phyloP scores from a whole-genome alignment of 805 yeast genomes.

The Myxozyma sirexii region DNA sequence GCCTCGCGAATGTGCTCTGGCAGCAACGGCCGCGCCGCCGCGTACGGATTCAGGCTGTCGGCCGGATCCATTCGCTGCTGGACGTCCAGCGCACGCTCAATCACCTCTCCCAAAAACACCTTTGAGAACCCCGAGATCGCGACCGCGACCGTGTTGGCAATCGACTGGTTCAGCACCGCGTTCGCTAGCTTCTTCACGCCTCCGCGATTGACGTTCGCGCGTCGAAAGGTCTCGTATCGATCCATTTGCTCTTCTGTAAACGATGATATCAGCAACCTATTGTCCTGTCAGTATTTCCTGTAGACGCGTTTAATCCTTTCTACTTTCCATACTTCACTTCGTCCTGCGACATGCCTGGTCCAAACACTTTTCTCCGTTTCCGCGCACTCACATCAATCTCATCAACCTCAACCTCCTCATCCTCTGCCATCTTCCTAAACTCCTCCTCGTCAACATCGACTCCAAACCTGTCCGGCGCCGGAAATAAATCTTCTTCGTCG shows the following conservation, averaged over 20 bases:
- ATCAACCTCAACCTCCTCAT: background rate
- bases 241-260: conserved; percentile 83
- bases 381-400: background rate
- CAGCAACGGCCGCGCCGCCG: conserved; percentile 54
- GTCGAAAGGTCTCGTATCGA: conserved; percentile 80
- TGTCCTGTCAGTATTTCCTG: conserved; percentile 39
- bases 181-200: conserved; percentile 82
- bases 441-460: conserved; percentile 4
- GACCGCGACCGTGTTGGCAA: conserved; percentile 77
- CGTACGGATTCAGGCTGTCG: conserved; percentile 42
- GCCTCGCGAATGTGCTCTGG: conserved; percentile 91
- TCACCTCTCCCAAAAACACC: conserved; percentile 85
- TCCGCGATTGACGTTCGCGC: conserved; percentile 71
- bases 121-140: conserved; percentile 85
- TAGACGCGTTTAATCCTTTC: no score
- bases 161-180: conserved; percentile 74
- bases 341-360: conserved; percentile 27
- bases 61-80: conserved; percentile 44
- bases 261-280: conserved; percentile 53
- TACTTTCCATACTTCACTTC: conserved; percentile 17
- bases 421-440: background rate
- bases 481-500: conserved; percentile 12
- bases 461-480: conserved; percentile 19
- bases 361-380: conserved; percentile 11
- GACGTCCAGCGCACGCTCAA: conserved; percentile 54